Evolutionary conservation across 805 yeast genomes (phyloP).

Genomic region (Scheffersomyces coipomensis): DNA sequence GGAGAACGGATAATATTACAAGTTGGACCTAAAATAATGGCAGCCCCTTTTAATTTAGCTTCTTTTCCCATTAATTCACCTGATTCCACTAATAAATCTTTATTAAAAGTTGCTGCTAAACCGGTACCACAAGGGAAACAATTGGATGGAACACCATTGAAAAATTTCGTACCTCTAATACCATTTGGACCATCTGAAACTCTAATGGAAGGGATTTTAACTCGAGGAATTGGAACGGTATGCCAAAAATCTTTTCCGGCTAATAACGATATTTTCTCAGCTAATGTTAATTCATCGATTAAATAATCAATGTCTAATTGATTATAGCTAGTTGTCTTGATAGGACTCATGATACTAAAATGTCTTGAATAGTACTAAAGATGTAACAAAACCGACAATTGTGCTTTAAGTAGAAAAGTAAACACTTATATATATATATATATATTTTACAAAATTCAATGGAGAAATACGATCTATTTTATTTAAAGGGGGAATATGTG

Average conservation of each 20-base stretch:
- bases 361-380: no score
- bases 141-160: constrained; percentile 51
- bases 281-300: constrained; percentile 27
- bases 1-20: constrained; percentile 57
- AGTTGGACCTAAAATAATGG: constrained; percentile 36
- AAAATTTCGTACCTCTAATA: constrained; percentile 55
- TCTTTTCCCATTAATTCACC: constrained; percentile 55
- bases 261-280: constrained; percentile 33
- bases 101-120: constrained; percentile 55
- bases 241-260: constrained; percentile 51
- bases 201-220: constrained; percentile 47
- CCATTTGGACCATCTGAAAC: constrained; percentile 65
- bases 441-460: no score
- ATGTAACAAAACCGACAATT: no score
- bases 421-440: no score
- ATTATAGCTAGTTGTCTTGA: no score
- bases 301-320: constrained; percentile 28
- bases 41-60: constrained; percentile 53
- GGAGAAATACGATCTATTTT: no score
- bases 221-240: constrained; percentile 38
- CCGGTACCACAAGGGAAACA: constrained; percentile 64
- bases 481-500: no score
- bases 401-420: no score
- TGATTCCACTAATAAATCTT: constrained; percentile 43
- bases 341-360: no score